Evolutionary conservation across 1,139 yeast genomes (phyloP).

Genomic region (Geotrichum aggregatum): DNA sequence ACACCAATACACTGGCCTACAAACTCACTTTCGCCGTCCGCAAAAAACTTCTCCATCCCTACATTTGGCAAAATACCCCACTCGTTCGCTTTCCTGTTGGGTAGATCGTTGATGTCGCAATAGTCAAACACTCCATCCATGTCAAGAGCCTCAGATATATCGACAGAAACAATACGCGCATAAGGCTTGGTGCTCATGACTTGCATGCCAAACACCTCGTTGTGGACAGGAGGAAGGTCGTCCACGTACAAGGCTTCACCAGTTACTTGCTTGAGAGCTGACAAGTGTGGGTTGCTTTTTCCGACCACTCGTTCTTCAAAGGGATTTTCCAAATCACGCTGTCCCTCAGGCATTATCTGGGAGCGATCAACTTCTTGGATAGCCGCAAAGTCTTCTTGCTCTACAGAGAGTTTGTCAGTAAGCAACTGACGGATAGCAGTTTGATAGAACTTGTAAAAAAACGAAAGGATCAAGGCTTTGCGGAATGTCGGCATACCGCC

Average conservation of each 20-base stretch:
- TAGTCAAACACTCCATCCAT: conserved; percentile 44
- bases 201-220: conserved; percentile 44
- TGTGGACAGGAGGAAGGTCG: conserved; percentile 43
- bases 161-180: conserved; percentile 42
- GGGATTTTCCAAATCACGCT: conserved; percentile 41
- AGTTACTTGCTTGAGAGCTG: conserved; percentile 45
- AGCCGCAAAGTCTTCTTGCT: conserved; percentile 36
- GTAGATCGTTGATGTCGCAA: conserved; percentile 42
- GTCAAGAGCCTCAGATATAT: conserved; percentile 39
- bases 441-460: conserved; percentile 44
- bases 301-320: conserved; percentile 41
- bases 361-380: conserved; percentile 38
- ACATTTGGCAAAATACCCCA: conserved; percentile 43
- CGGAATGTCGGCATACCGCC: conserved; percentile 49
- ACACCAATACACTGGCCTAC: conserved; percentile 46
- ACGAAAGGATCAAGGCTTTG: conserved; percentile 43
- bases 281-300: conserved; percentile 41
- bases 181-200: conserved; percentile 44
- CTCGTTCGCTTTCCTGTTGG: conserved; percentile 37
- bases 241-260: conserved; percentile 47
- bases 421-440: conserved; percentile 26
- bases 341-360: conserved; percentile 37
- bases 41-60: conserved; percentile 44
- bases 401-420: conserved; percentile 7
- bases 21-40: conserved; percentile 42